Conservation (phyloP, 1,139 yeast species). For the Yamadazyma dendronema region DNA sequence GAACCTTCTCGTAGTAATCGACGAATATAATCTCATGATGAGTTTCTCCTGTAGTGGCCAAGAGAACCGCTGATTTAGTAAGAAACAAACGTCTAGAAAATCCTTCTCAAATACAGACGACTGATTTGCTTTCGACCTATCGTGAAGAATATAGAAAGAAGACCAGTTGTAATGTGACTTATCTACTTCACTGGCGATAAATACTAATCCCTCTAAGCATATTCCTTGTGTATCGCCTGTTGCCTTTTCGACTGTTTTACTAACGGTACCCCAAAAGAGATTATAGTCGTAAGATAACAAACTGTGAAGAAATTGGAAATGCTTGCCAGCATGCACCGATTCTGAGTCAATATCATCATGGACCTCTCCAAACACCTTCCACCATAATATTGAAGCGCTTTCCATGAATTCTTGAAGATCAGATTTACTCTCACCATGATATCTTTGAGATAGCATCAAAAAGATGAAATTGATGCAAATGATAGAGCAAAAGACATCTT, state of each 20-base stretch:
- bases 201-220: slow-evolving; percentile 13
- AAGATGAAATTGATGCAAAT: neutral
- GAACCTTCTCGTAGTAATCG: slow-evolving; percentile 34
- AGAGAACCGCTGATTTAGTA: slow-evolving; percentile 23
- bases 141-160: slow-evolving; percentile 24
- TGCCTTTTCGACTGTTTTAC: neutral
- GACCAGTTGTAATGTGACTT: slow-evolving; percentile 22
- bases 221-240: neutral
- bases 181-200: slow-evolving; percentile 10
- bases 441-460: slow-evolving; percentile 9
- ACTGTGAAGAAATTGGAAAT: slow-evolving; percentile 7
- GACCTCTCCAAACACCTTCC: slow-evolving; percentile 7
- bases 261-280: slow-evolving; percentile 11
- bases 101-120: slow-evolving; percentile 21
- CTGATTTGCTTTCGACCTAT: slow-evolving; percentile 10
- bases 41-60: slow-evolving; percentile 42
- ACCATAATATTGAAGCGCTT: slow-evolving; percentile 12
- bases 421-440: neutral
- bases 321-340: slow-evolving; percentile 5
- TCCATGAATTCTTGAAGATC: slow-evolving; percentile 5
- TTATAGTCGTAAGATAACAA: slow-evolving; percentile 8
- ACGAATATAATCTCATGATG: slow-evolving; percentile 27
- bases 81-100: slow-evolving; percentile 31
- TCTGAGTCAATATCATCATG: slow-evolving; percentile 7
- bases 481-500: neutral